phyloP scores from a whole-genome alignment of 305 asterid genomes.

The Plantago coronopus region DNA sequence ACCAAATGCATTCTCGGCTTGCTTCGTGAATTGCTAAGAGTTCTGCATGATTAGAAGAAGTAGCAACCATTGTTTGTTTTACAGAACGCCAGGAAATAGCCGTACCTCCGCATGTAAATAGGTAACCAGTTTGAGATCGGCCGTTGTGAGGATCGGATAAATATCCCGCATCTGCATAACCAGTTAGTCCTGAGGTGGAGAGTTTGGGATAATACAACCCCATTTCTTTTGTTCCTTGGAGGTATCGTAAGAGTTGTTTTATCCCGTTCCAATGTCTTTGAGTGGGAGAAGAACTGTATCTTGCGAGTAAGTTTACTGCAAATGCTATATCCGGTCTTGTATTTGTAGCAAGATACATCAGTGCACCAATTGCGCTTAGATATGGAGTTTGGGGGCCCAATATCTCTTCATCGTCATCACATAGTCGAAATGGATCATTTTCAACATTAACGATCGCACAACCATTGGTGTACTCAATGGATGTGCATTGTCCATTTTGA shows the following conservation, averaged over 20 bases:
- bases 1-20: background rate
- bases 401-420: background rate
- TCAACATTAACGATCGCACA: background rate
- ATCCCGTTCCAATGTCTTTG: conserved; percentile 2
- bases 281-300: background rate
- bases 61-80: background rate
- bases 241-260: background rate
- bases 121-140: background rate
- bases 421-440: background rate
- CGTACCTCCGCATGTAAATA: background rate
- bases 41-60: background rate
- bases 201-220: too few species aligned
- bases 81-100: background rate
- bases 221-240: conserved; percentile 2
- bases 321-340: conserved; percentile 9
- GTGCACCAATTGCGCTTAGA: background rate
- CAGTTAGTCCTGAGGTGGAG: too few species aligned
- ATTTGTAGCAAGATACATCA: background rate
- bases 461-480: background rate
- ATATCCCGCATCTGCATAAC: background rate
- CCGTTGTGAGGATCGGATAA: background rate
- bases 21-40: background rate
- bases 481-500: background rate
- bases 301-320: conserved; percentile 4
- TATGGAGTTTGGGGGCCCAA: conserved; percentile 12